Evolutionary conservation across 208 protist species (phyloP), one percentile per base, ranked within the genome.

Genomic region (Leishmania tropica): DNA sequence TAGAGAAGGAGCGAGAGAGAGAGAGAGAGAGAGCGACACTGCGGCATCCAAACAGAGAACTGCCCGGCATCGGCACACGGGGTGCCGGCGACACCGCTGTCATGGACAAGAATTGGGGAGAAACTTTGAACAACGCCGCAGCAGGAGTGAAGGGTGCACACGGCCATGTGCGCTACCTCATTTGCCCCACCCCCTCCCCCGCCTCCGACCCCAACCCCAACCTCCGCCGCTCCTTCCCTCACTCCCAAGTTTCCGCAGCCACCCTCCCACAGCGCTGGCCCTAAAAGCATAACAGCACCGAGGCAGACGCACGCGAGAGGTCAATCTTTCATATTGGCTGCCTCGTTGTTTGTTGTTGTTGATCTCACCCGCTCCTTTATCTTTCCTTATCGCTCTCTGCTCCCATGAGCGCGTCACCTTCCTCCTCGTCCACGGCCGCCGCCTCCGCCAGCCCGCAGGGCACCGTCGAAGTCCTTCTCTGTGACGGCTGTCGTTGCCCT

Each of bases 381-480:
- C 42, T n/a, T 21, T 65, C 45, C 40, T 5, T 65, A 37, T 35
- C 19, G 11, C 31, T 31, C 56, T n/a, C 21, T 51, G n/a, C 19
- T 31, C 37, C n/a, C n/a, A 64, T 72, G 37, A 40, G 28, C 56
- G 37, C n/a, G 64, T 28, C 73, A 19, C 48, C 47, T 10, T 31
- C 21, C 51, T 45, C 51, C 31, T 10, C 35, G 48, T n/a, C 73
- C 51, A 45, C 47, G 11, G n/a, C 47, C 45, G 0, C 54, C 28
- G 40, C 24, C 76, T 0, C 24, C 24, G 3, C 48, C 53, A 24
- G 47, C 19, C 17, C 60, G 64, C 5, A 24, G 5, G 54, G n/a
- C 37, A 85, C 79, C 11, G 42, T 88, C 6, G 85, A 75, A n/a
- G 88, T 87, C 3, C 79, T 95, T 24, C 86, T 94, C 42, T 95